Percentiles rank a stretch among this genome's conserved stretches.
Conservation (phyloP, 164 flowering plant genomes). For the Magnolia sinica region DNA sequence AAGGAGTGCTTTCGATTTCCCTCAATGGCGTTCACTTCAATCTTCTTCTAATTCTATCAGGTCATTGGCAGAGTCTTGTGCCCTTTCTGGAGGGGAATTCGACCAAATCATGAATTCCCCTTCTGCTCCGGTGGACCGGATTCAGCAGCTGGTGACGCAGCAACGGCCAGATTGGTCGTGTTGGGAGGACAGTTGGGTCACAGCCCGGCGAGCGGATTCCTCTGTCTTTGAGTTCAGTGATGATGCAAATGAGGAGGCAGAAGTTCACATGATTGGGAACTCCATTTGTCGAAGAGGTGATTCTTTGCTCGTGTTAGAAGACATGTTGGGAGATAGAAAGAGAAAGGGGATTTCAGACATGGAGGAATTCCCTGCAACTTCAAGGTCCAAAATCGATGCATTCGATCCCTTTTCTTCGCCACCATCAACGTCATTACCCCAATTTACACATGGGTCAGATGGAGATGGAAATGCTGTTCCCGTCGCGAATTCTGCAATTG, state of each 20-base stretch:
- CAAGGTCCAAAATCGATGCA: not conserved
- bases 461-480: not conserved
- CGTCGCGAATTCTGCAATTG: not conserved
- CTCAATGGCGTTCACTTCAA: conserved; percentile 25
- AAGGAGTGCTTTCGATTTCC: conserved; percentile 39
- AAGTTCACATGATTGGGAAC: not conserved
- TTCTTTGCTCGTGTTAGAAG: not conserved
- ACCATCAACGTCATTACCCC: not conserved
- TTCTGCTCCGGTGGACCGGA: conserved; percentile 19
- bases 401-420: not conserved
- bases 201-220: conserved; percentile 16
- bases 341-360: not conserved
- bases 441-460: not conserved
- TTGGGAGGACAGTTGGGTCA: conserved; percentile 26
- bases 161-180: conserved; percentile 28
- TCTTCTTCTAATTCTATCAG: conserved; percentile 8
- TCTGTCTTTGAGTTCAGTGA: not conserved
- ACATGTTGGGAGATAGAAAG: conserved; percentile 1
- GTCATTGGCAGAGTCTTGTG: not conserved
- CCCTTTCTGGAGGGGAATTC: conserved; percentile 1
- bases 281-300: not conserved
- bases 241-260: not conserved
- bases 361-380: not conserved
- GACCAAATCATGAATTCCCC: not conserved
- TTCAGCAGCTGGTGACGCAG: conserved; percentile 17